Percentiles rank a stretch among this genome's conserved stretches.
Conservation (phyloP, 495 filamentous ascomycete species). For the Hyaloscypha hepaticicola region DNA sequence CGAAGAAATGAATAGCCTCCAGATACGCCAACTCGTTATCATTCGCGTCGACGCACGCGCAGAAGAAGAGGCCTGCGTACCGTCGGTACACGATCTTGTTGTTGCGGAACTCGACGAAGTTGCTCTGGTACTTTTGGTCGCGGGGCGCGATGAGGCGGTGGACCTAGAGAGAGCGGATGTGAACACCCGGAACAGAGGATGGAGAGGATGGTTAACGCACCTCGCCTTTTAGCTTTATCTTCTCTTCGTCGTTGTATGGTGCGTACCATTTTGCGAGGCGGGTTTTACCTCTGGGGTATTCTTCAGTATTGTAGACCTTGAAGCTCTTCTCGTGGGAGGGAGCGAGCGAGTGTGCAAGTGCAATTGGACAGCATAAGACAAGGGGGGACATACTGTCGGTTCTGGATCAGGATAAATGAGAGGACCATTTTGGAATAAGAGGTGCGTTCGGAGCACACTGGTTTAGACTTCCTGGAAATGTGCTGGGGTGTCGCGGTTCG, state of each 20-base stretch:
- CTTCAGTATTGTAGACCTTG: not conserved
- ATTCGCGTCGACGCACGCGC: slow-evolving; percentile 97
- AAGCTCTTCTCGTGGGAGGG: not conserved
- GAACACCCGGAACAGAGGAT: slow-evolving; percentile 5
- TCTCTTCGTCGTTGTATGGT: slow-evolving; percentile 95
- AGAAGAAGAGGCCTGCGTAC: slow-evolving; percentile 97
- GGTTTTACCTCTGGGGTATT: slow-evolving; percentile 79
- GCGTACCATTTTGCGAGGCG: slow-evolving; percentile 98
- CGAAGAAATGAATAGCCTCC: slow-evolving; percentile 98
- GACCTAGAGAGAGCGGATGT: slow-evolving; percentile 61
- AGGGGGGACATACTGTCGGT: slow-evolving; percentile 72
- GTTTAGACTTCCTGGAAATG: not conserved
- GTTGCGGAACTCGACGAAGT: slow-evolving; percentile 95
- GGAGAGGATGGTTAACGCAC: slow-evolving; percentile 35
- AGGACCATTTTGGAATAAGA: slow-evolving; percentile 60
- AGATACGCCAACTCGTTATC: slow-evolving; percentile 98
- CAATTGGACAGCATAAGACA: not conserved
- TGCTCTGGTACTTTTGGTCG: slow-evolving; percentile 99
- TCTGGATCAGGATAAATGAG: slow-evolving; percentile 95
- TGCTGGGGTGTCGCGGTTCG: not conserved
- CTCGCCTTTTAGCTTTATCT: slow-evolving; percentile 94
- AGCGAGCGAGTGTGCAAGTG: not conserved
- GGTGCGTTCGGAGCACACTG: not conserved
- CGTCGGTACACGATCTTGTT: slow-evolving; percentile 94
- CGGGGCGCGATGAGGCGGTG: slow-evolving; percentile 96